Evolutionary conservation across 2,329 filamentous ascomycete genomes (phyloP).

Genomic region (Aspergillus proliferans): DNA sequence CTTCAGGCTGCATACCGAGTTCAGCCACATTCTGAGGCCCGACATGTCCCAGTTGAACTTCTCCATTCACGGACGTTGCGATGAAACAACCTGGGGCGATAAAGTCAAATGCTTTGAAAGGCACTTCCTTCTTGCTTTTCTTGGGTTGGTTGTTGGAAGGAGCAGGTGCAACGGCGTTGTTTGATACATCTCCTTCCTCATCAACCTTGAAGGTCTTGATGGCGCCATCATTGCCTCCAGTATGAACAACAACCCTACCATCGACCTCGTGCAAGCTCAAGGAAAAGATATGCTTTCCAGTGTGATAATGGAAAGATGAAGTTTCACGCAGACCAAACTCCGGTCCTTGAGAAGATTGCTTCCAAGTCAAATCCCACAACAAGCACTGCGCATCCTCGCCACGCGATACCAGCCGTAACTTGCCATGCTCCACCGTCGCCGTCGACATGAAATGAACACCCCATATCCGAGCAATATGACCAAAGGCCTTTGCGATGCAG

Average conservation of each 20-base stretch:
- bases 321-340: conserved; percentile 34
- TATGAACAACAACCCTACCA: conserved; percentile 48
- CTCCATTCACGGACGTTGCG: conserved; percentile 22
- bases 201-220: conserved; percentile 35
- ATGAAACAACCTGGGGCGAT: conserved; percentile 29
- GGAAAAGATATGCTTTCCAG: conserved; percentile 89
- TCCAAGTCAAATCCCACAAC: conserved; percentile 58
- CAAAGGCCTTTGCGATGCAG: conserved; percentile 68
- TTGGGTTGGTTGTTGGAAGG: conserved; percentile 5
- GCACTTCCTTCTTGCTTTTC: conserved; percentile 9
- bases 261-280: conserved; percentile 40
- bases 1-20: conserved; percentile 5
- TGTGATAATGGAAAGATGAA: conserved; percentile 59
- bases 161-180: neutral
- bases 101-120: conserved; percentile 28
- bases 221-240: conserved; percentile 78
- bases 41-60: conserved; percentile 27
- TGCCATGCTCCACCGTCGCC: conserved; percentile 13
- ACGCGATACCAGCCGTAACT: conserved; percentile 62
- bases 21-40: conserved; percentile 4
- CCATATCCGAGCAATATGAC: conserved; percentile 87
- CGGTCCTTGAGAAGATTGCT: conserved; percentile 8
- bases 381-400: conserved; percentile 78
- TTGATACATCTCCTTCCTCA: conserved; percentile 8
- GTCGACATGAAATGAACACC: conserved; percentile 60